A percentile compares a stretch with the other conserved stretches of the same genome.
phyloP scores from a whole-genome alignment of 352 stramenopile species.

The Globisporangium nodosum region DNA sequence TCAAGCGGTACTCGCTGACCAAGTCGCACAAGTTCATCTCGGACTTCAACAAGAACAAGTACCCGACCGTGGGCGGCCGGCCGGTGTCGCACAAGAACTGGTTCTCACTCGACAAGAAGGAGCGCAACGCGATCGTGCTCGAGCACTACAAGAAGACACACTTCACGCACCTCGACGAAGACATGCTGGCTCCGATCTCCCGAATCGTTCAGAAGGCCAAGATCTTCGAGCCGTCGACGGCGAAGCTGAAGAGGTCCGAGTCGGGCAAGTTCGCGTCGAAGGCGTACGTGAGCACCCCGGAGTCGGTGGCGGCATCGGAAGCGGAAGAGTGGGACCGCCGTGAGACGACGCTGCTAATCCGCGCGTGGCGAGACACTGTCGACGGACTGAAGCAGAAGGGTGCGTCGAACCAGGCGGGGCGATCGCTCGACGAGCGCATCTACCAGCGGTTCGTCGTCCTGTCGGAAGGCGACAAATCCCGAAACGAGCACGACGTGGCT shows the following conservation, averaged over 20 bases:
- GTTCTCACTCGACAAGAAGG: slow-evolving; percentile 11
- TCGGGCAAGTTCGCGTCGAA: background rate
- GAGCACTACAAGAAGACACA: slow-evolving; percentile 16
- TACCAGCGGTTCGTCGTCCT: slow-evolving; percentile 10
- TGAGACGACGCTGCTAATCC: slow-evolving; percentile 10
- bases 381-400: slow-evolving; percentile 3
- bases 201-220: slow-evolving; percentile 10
- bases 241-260: background rate
- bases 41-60: slow-evolving; percentile 13
- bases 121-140: slow-evolving; percentile 4
- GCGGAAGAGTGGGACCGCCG: slow-evolving; percentile 6
- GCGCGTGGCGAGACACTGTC: slow-evolving; percentile 7
- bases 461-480: slow-evolving; percentile 6
- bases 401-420: background rate
- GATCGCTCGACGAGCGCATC: slow-evolving; percentile 2
- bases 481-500: slow-evolving; percentile 1
- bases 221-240: slow-evolving; percentile 4
- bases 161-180: slow-evolving; percentile 13
- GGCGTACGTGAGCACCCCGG: background rate
- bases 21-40: slow-evolving; percentile 14
- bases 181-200: slow-evolving; percentile 8
- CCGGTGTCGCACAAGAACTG: slow-evolving; percentile 5
- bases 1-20: slow-evolving; percentile 13
- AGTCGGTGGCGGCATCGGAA: background rate
- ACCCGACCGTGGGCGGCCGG: slow-evolving; percentile 4